Base-by-base conservation (phyloP, 208 protist species). In the Leishmania turanica region DNA sequence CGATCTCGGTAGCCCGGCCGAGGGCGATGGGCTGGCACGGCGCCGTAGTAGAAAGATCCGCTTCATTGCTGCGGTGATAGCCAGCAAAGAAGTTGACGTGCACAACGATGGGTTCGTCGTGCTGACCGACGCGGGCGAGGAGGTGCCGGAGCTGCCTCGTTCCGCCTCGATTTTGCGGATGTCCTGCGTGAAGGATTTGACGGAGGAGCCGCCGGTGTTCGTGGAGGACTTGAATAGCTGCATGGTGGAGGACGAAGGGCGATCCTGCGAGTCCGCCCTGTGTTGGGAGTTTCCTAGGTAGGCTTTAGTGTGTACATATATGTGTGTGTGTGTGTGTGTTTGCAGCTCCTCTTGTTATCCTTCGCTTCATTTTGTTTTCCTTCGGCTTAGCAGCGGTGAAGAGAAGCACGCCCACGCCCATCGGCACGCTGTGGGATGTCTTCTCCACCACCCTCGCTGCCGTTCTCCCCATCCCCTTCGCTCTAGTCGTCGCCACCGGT, bases 91-190 rank as follows among this genome's bases (percentile, higher is more conserved):
- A 11, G 24, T 60, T 31, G 74, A 76, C n/a, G 54, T 79, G 56
- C 80, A 84, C 45, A 84, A 84, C 66, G 66, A 84, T 34, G 80
- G 49, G 19, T 8, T 79, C 34, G 54, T 83, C 47, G 51, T 60
- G 68, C 54, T 77, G 45, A 60, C 56, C 15, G 75, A 70, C 1
- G 9, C 70, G 13, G 80, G 80, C 27, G 73, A 74, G n/a, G 75
- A 79, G 56, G 69, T 84, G 51, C 80, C 80, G 13, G 80, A 66
- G 34, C 68, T 84, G 66, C 60, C 42, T 24, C 81, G 66, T 49
- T 60, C 69, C 34, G 77, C 81, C 21, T 85, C 81, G 8, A 86
- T 86, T 79, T 54, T 81, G 73, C 65, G 62, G 19, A 74, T 60
- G 27, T 80, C 84, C 7, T 87, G 69, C 76, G 58, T 80, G 6